Conservation (phyloP, 179 eudicot genomes). For the Vitellaria paradoxa region DNA sequence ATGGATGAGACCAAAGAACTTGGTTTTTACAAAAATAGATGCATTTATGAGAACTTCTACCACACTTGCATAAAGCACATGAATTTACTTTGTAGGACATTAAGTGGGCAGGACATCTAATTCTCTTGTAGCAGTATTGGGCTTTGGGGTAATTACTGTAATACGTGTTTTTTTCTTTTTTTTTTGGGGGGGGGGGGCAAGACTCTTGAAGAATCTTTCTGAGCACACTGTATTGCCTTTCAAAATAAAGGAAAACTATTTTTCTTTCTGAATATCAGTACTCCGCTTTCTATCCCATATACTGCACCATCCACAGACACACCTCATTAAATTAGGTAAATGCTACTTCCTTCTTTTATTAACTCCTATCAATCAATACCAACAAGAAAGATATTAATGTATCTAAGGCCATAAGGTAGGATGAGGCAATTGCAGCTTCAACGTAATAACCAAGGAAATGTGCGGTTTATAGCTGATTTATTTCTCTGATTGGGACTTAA, state of each 20-base stretch:
- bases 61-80: no score
- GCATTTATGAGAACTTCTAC: background rate
- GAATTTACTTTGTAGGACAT: no score
- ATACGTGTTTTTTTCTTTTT: no score
- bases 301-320: background rate
- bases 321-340: background rate
- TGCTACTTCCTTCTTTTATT: background rate
- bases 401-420: slow-evolving; percentile 6
- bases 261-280: background rate
- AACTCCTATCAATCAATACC: no score
- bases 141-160: background rate
- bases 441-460: no score
- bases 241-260: background rate
- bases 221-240: no score
- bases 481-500: no score
- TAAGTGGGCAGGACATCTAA: background rate
- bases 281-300: background rate
- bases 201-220: background rate
- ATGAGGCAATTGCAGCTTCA: background rate
- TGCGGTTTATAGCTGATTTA: no score
- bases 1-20: background rate
- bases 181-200: no score
- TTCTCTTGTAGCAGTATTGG: background rate
- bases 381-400: background rate
- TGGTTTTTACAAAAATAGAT: background rate